These are phyloP conservation scores for Verbascum thapsus DNA, from an alignment of 257 asterid genomes.

Conservation along the genomic window DNA sequence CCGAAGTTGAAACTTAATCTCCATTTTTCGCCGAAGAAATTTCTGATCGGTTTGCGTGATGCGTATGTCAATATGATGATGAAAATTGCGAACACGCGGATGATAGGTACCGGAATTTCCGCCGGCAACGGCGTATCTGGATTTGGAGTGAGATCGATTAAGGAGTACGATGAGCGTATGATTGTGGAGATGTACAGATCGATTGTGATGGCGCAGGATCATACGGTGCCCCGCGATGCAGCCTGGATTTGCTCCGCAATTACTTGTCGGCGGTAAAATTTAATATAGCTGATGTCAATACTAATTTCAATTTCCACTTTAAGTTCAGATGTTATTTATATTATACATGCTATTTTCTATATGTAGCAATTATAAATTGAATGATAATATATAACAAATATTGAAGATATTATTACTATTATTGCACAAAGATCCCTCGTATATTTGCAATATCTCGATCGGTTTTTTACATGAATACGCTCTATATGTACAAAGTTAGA, in stretches of 20 bases:
- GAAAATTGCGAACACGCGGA: slow-evolving; percentile 34
- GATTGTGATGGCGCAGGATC: slow-evolving; percentile 31
- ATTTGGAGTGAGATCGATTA: slow-evolving; percentile 34
- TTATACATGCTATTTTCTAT: no score
- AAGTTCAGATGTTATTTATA: no score
- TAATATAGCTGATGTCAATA: no score
- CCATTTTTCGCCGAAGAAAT: slow-evolving; percentile 44
- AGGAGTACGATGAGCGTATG: slow-evolving; percentile 46
- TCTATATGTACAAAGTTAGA: no score
- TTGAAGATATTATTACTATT: no score
- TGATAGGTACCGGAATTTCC: slow-evolving; percentile 24
- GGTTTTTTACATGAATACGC: no score
- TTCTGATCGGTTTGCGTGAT: slow-evolving; percentile 40
- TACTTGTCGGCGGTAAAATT: slow-evolving; percentile 7
- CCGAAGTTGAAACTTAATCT: slow-evolving; percentile 31
- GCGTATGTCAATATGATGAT: slow-evolving; percentile 52
- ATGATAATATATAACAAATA: no score
- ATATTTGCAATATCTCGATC: no score
- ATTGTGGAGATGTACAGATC: slow-evolving; percentile 40
- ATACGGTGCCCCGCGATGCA: slow-evolving; percentile 32
- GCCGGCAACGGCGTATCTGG: slow-evolving; percentile 34
- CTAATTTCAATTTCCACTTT: no score
- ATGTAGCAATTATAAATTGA: no score
- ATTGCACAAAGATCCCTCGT: no score
- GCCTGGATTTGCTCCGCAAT: slow-evolving; percentile 26